Percentiles rank a stretch among this genome's conserved stretches.
These are phyloP conservation scores for Fusarium aywerte DNA, from an alignment of 2,329 filamentous ascomycete genomes.

Conservation along the genomic window DNA sequence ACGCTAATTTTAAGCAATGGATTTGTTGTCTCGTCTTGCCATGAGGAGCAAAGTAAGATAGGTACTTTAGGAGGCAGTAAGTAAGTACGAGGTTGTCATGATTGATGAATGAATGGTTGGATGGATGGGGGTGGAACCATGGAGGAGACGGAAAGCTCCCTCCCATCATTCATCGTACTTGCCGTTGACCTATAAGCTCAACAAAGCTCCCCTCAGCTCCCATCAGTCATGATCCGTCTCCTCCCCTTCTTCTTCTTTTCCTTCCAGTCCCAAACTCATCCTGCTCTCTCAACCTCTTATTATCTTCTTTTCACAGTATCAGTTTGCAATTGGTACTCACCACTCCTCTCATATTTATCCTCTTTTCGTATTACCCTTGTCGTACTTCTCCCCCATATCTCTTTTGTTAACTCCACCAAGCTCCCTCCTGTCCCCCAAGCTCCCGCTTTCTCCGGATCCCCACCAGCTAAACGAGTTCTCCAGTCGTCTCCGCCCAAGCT, in stretches of 20 bases:
- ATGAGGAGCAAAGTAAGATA: not conserved
- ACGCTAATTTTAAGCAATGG: conserved; percentile 9
- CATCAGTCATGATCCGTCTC: conserved; percentile 1
- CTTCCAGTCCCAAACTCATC: not conserved
- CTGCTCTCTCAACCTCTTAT: conserved; percentile 2
- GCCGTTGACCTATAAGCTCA: conserved; percentile 19
- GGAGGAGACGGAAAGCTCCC: conserved; percentile 26
- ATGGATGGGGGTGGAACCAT: conserved; percentile 13
- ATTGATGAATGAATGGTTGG: conserved; percentile 22
- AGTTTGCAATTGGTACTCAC: conserved; percentile 24
- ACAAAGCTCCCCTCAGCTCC: conserved; percentile 16
- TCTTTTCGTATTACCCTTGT: conserved; percentile 14
- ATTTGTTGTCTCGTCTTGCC: conserved; percentile 1
- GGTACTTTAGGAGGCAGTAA: too few relatives aligned
- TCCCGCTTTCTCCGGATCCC: conserved; percentile 27
- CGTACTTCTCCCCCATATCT: conserved; percentile 20
- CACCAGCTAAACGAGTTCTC: conserved; percentile 26
- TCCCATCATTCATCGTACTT: conserved; percentile 9
- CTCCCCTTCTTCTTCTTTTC: conserved; percentile 1
- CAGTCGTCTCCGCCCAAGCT: not conserved
- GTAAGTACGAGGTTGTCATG: conserved; percentile 32
- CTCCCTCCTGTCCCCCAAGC: conserved; percentile 26
- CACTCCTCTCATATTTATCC: not conserved
- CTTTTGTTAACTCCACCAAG: conserved; percentile 32
- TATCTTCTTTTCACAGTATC: conserved; percentile 20